A percentile compares a stretch with the other conserved stretches of the same genome.
Evolutionary conservation across 805 yeast genomes (phyloP).

Genomic region (Kurtzmaniella fragi): DNA sequence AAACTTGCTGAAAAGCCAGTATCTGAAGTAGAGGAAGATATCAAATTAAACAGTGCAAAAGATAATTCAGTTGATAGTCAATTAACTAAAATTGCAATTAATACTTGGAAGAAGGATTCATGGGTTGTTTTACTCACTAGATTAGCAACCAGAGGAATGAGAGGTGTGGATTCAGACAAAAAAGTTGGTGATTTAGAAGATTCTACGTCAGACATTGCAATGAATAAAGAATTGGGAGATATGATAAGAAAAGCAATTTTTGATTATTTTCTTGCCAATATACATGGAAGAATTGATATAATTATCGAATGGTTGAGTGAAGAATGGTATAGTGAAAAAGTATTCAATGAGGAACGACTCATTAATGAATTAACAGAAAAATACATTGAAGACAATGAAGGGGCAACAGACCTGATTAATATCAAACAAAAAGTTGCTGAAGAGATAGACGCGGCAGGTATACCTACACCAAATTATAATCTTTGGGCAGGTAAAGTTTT

Average conservation of each 20-base stretch:
- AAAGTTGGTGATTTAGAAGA: constrained; percentile 13
- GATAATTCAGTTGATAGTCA: constrained; percentile 35
- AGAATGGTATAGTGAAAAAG: constrained; percentile 76
- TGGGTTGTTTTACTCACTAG: constrained; percentile 77
- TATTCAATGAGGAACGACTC: constrained; percentile 28
- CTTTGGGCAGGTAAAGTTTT: constrained; percentile 67
- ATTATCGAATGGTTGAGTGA: constrained; percentile 92
- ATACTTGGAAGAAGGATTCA: constrained; percentile 54
- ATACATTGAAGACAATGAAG: constrained; percentile 11
- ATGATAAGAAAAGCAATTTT: constrained; percentile 66
- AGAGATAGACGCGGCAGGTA: constrained; percentile 10
- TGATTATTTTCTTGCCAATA: constrained; percentile 66
- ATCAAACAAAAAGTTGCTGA: constrained; percentile 14
- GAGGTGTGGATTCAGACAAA: constrained; percentile 13
- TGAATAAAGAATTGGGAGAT: constrained; percentile 44
- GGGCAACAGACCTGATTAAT: constrained; percentile 11
- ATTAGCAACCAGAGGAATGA: constrained; percentile 77
- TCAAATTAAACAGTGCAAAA: constrained; percentile 14
- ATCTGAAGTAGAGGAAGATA: constrained; percentile 9
- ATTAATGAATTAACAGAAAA: constrained; percentile 13
- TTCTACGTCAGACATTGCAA: constrained; percentile 14
- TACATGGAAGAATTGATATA: constrained; percentile 65
- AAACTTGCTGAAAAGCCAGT: constrained; percentile 34
- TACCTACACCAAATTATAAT: constrained; percentile 50
- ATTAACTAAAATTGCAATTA: constrained; percentile 54